Conservation (phyloP, 345 rosid species). For the Eucalyptus pauciflora region DNA sequence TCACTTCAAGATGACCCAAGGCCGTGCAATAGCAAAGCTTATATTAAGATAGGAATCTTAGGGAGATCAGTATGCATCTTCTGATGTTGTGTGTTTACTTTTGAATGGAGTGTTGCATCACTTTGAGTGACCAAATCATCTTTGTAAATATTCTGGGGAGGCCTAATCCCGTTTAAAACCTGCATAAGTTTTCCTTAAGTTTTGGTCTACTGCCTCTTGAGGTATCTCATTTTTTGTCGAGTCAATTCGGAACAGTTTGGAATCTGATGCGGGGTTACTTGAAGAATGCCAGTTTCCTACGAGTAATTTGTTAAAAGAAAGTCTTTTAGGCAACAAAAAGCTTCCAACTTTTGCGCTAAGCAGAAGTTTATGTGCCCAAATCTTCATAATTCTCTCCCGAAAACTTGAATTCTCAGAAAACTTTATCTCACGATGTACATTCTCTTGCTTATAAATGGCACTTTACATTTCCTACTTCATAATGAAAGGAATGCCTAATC, state of each 20-base stretch:
- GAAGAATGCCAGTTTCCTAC: neutral
- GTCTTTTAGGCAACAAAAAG: neutral
- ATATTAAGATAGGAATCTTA: neutral
- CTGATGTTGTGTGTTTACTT: neutral
- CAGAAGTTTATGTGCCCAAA: neutral
- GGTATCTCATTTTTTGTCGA: neutral
- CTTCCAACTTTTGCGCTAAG: neutral
- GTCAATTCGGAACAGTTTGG: neutral
- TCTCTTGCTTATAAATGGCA: too few relatives aligned
- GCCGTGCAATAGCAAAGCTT: constrained; percentile 29
- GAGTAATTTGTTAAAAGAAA: neutral
- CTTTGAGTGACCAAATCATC: neutral
- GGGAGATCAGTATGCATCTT: neutral
- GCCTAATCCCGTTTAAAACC: neutral
- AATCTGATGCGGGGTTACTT: neutral
- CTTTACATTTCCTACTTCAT: too few relatives aligned
- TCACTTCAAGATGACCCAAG: constrained; percentile 29
- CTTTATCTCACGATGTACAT: too few relatives aligned
- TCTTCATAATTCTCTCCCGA: neutral
- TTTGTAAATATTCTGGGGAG: neutral
- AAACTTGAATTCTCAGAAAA: too few relatives aligned
- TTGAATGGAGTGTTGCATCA: neutral
- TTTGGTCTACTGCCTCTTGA: neutral
- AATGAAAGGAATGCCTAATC: too few relatives aligned
- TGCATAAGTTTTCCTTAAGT: neutral